Conservation (phyloP, 129 eudicot genomes). For the Silybum marianum region DNA sequence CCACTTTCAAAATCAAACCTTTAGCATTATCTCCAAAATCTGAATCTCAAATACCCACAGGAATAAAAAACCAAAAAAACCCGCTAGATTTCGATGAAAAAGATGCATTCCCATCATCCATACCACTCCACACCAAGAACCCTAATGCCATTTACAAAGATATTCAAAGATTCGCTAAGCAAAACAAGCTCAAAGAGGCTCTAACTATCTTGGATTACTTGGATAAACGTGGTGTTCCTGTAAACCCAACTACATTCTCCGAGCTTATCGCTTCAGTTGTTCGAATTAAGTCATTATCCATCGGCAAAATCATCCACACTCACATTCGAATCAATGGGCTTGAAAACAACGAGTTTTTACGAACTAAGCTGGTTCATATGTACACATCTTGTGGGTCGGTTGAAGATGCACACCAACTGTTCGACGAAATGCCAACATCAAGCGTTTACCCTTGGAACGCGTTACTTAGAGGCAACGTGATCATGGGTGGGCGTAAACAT, state of each 20-base stretch:
- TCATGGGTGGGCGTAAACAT: constrained; percentile 61
- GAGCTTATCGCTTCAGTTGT: constrained; percentile 59
- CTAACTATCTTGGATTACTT: constrained; percentile 69
- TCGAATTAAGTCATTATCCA: constrained; percentile 44
- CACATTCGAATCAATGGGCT: constrained; percentile 70
- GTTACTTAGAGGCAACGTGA: constrained; percentile 78
- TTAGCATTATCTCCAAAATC: neutral
- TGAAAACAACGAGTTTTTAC: constrained; percentile 64
- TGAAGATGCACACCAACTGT: constrained; percentile 68
- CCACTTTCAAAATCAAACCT: constrained; percentile 24
- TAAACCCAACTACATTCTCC: constrained; percentile 72
- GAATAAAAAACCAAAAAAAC: constrained; percentile 10
- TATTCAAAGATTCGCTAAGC: constrained; percentile 58
- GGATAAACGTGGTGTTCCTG: constrained; percentile 69
- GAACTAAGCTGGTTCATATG: constrained; percentile 70
- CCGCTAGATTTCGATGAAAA: constrained; percentile 30
- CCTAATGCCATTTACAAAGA: constrained; percentile 69
- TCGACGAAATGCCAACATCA: constrained; percentile 50
- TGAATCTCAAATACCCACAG: constrained; percentile 10
- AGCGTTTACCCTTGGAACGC: constrained; percentile 91
- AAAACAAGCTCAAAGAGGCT: constrained; percentile 73
- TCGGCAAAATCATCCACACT: constrained; percentile 53
- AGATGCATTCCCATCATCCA: constrained; percentile 53
- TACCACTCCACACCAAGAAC: constrained; percentile 64
- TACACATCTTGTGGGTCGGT: constrained; percentile 60